Evolutionary conservation across 306 rosid species (phyloP), one percentile per base, ranked within the genome.

Genomic region (Rosa multiflora): DNA sequence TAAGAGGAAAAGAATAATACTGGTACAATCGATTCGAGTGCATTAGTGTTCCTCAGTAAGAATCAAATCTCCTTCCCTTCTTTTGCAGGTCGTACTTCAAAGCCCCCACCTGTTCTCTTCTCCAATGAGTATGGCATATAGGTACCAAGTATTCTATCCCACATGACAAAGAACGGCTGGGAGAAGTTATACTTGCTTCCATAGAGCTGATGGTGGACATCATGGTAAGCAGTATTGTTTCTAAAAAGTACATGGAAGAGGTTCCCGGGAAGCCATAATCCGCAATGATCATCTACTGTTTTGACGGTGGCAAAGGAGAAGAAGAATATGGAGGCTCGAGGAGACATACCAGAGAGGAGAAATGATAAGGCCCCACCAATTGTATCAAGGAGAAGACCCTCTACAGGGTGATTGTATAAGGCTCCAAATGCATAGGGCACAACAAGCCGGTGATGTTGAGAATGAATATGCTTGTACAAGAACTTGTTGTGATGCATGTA

Each of bases 401-500:
- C 99, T 9, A 93, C 35, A 14, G 99, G 99, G 69, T 95, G 99
- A 80, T 95, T 95, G 91, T 95, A 95, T 39, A 93, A 85, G 76
- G 98, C 99, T 80, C 99, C 99, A 77, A 80, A 95, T 1, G 99
- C 90, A 83, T 93, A 95, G 51, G 99, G 94, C 32, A 91, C 99
- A 48, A 95, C 88, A 68, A 93, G 92, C 71, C 91, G 86, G 85
- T 95, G 98, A 83, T 95, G 99, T 76, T 85, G 98, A 75, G 99
- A 90, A 78, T 95, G 99, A 79, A 95, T 82, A 64, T 93, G 94
- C 90, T 95, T 95, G 90, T 93, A 95, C 55, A 95, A 81, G 86
- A 92, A 91, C 92, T 93, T 95, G 83, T 91, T 95, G 81, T 91
- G 91, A 82, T 95, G 99, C 99, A 95, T 95, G 87, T 86, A 95